Conservation (phyloP, 345 rosid species). For the Lepidium sativum region DNA sequence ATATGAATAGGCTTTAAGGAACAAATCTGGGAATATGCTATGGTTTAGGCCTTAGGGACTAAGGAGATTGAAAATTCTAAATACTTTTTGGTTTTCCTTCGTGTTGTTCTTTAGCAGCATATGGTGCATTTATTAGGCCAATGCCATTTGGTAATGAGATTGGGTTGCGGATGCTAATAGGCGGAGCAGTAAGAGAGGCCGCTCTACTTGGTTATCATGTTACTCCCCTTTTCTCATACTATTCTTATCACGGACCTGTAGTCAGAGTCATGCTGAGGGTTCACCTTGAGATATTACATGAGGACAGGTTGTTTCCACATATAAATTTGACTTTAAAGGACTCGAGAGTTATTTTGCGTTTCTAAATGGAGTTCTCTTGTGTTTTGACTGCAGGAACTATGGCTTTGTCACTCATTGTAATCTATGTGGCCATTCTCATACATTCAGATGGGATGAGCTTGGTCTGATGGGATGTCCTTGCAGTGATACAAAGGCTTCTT, state of each 20-base stretch:
- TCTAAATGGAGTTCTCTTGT: not conserved
- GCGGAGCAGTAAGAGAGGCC: conserved; percentile 89
- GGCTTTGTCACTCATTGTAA: conserved; percentile 74
- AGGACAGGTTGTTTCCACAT: conserved; percentile 38
- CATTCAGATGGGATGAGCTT: conserved; percentile 63
- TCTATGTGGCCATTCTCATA: conserved; percentile 53
- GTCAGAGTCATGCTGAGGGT: conserved; percentile 62
- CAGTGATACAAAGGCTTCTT: conserved; percentile 34
- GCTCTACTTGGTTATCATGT: conserved; percentile 69
- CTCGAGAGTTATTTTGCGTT: not conserved
- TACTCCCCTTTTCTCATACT: conserved; percentile 70
- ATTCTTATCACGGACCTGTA: conserved; percentile 83
- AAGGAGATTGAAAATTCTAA: not conserved
- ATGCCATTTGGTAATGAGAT: conserved; percentile 92
- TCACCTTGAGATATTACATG: conserved; percentile 51
- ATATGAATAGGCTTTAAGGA: not conserved
- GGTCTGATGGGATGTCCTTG: conserved; percentile 59
- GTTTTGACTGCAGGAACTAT: conserved; percentile 48
- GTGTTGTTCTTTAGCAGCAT: conserved; percentile 68
- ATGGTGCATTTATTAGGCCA: conserved; percentile 79
- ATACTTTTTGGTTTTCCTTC: not conserved
- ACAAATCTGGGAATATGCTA: not conserved
- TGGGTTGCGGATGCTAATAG: conserved; percentile 79
- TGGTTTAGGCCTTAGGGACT: not conserved
- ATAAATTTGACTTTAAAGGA: not conserved